phyloP scores from a whole-genome alignment of 805 yeast species.

The Ogataea pignaliae region DNA sequence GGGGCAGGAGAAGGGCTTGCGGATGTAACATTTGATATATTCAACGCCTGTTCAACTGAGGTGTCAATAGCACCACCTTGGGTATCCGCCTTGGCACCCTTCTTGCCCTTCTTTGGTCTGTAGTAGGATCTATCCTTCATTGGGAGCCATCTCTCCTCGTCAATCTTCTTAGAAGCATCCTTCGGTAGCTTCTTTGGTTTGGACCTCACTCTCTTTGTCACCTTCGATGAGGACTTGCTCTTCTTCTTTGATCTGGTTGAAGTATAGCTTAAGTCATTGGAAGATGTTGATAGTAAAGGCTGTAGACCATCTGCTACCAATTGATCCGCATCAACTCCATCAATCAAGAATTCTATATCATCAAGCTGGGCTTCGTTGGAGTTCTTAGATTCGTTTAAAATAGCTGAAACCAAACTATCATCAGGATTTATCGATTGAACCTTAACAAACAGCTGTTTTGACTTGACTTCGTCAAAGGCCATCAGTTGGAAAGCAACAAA shows the following conservation, averaged over 20 bases:
- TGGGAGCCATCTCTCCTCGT: constrained; percentile 90
- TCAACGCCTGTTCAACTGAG: constrained; percentile 36
- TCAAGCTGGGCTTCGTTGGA: constrained; percentile 3
- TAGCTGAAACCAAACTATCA: constrained; percentile 18
- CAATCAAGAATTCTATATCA: constrained; percentile 24
- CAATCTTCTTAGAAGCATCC: constrained; percentile 31
- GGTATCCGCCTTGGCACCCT: constrained; percentile 39
- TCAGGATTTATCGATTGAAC: constrained; percentile 13
- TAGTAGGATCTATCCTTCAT: constrained; percentile 79
- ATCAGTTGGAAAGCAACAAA: constrained; percentile 35
- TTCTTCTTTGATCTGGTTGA: constrained; percentile 4
- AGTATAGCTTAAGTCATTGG: constrained; percentile 4
- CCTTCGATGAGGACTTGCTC: constrained; percentile 14
- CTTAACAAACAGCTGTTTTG: constrained; percentile 27
- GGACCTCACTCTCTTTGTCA: constrained; percentile 21
- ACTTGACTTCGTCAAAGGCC: constrained; percentile 29
- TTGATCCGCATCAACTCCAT: constrained; percentile 28
- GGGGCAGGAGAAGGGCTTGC: constrained; percentile 11
- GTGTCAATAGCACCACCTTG: constrained; percentile 59
- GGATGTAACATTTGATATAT: constrained; percentile 12
- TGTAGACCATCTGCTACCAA: constrained; percentile 26
- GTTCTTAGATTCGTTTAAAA: constrained; percentile 12
- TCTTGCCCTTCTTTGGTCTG: constrained; percentile 71
- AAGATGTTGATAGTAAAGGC: constrained; percentile 18
- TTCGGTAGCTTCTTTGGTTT: constrained; percentile 27